A percentile compares a stretch with the other conserved stretches of the same genome.
Conservation (phyloP, 306 rosid genomes). For the Quercus cerris region DNA sequence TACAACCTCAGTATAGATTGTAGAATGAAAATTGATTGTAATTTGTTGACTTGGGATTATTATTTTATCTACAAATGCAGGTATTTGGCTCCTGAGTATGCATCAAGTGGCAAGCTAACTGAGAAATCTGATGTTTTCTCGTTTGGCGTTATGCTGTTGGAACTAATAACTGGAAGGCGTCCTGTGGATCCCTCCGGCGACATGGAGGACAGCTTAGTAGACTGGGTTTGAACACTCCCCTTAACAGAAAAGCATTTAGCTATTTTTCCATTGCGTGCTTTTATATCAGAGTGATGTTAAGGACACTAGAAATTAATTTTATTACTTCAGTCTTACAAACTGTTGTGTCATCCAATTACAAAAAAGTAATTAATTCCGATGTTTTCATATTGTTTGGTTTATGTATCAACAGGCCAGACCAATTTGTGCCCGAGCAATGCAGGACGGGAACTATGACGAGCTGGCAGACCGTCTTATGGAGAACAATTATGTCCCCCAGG, state of each 20-base stretch:
- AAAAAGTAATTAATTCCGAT: too few species aligned
- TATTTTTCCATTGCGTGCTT: not conserved
- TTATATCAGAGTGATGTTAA: not conserved
- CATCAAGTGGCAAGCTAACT: slow-evolving; percentile 86
- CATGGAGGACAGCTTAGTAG: slow-evolving; percentile 71
- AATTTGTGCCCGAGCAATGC: slow-evolving; percentile 47
- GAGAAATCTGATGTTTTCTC: slow-evolving; percentile 94
- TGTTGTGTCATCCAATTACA: too few species aligned
- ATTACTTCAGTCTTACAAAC: too few species aligned
- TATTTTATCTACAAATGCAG: slow-evolving; percentile 23
- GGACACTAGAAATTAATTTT: too few species aligned
- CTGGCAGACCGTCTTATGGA: slow-evolving; percentile 62
- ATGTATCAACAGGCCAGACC: slow-evolving; percentile 68
- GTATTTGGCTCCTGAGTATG: slow-evolving; percentile 94
- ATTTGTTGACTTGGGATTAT: not conserved
- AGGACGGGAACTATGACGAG: slow-evolving; percentile 34
- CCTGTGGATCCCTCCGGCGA: slow-evolving; percentile 45
- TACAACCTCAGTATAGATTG: not conserved
- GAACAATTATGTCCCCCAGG: slow-evolving; percentile 39
- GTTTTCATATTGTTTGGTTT: not conserved
- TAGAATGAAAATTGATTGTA: too few species aligned
- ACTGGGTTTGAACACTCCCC: slow-evolving; percentile 55
- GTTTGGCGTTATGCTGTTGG: slow-evolving; percentile 73
- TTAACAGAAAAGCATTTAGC: not conserved
- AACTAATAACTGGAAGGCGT: slow-evolving; percentile 62